A percentile compares a stretch with the other conserved stretches of the same genome.
Conservation (phyloP, 495 filamentous ascomycete genomes). For the Collariella sp. region DNA sequence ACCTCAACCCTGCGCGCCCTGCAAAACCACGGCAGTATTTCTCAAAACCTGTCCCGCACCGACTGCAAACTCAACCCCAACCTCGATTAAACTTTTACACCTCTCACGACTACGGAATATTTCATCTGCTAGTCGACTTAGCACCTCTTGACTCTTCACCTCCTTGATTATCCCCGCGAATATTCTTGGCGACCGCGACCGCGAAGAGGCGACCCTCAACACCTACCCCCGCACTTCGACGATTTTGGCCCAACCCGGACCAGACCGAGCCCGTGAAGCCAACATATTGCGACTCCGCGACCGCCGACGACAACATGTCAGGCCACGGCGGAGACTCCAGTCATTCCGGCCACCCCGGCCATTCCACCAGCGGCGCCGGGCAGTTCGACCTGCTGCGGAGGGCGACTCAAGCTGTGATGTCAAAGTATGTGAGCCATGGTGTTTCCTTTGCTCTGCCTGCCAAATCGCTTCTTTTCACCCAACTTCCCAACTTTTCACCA, state of each 20-base stretch:
- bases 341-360: no score
- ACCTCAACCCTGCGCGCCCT: no score
- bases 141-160: not conserved
- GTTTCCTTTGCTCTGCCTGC: conserved; percentile 3
- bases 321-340: conserved; percentile 20
- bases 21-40: not conserved
- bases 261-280: no score
- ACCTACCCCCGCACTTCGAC: no score
- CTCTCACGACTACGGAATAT: no score
- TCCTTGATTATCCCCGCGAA: no score
- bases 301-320: conserved; percentile 25
- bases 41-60: not conserved
- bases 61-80: not conserved
- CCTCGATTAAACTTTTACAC: not conserved
- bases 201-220: no score
- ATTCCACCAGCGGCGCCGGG: conserved; percentile 22
- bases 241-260: no score
- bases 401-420: conserved; percentile 51
- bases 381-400: conserved; percentile 44
- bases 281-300: conserved; percentile 14
- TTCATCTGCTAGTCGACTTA: no score
- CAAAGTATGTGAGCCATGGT: conserved; percentile 41
- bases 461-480: not conserved
- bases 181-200: no score
- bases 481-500: not conserved